A percentile compares a stretch with the other conserved stretches of the same genome.
phyloP scores from a whole-genome alignment of 805 yeast genomes.

The Kuraishia cidri region DNA sequence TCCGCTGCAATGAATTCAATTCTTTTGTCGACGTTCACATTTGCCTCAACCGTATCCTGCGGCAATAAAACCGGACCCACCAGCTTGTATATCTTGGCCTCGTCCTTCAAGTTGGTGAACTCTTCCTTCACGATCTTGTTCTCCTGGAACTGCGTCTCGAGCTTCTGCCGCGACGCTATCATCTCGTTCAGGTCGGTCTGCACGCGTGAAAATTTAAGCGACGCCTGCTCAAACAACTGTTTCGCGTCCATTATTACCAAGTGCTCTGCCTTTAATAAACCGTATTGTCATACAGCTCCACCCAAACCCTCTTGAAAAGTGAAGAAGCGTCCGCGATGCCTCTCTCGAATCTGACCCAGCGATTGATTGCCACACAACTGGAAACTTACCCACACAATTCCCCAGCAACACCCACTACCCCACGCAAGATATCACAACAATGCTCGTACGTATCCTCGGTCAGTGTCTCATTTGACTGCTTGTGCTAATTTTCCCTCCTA shows the following conservation, averaged over 20 bases:
- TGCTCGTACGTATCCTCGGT: background rate
- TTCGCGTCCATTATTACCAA: slow-evolving; percentile 1
- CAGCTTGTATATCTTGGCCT: slow-evolving; percentile 75
- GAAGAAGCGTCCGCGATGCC: background rate
- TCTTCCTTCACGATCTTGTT: slow-evolving; percentile 84
- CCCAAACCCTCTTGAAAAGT: too few relatives aligned
- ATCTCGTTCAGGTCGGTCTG: slow-evolving; percentile 31
- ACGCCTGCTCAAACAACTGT: slow-evolving; percentile 11
- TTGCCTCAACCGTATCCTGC: slow-evolving; percentile 79
- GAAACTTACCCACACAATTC: too few relatives aligned
- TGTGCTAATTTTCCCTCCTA: background rate
- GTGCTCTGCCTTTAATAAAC: too few relatives aligned
- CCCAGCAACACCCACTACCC: too few relatives aligned
- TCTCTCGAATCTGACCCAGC: too few relatives aligned
- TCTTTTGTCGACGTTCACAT: slow-evolving; percentile 77
- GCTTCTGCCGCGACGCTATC: slow-evolving; percentile 67
- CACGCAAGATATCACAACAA: background rate
- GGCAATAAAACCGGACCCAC: slow-evolving; percentile 92
- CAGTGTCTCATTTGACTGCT: background rate
- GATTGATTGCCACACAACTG: too few relatives aligned
- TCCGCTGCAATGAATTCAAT: slow-evolving; percentile 80
- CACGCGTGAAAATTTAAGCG: slow-evolving; percentile 13
- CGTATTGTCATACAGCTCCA: too few relatives aligned
- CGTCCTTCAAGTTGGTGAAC: slow-evolving; percentile 48
- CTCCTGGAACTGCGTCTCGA: slow-evolving; percentile 93